Evolutionary conservation across 2,329 filamentous ascomycete genomes (phyloP), one percentile per base, ranked within the genome.

Genomic region (Pestalotiopsis sp.): DNA sequence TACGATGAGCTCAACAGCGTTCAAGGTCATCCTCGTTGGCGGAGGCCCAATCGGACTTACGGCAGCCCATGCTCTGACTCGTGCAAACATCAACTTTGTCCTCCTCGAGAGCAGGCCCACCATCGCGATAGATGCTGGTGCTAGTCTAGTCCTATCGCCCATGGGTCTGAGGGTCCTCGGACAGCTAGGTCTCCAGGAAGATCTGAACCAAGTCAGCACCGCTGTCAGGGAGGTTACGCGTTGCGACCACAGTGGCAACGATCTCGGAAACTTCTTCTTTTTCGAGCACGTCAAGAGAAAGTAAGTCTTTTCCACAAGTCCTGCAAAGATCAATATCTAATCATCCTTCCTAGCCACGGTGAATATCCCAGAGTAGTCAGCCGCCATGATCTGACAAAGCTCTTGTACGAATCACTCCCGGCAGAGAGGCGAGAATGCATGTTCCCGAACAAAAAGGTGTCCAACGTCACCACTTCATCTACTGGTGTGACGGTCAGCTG

Each of bases 361-460:
- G 68, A 70, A 2, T 48, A 58, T 0, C 69, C 74, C 1, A 58
- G 71, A 0, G 78, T 77, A 10, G 65, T 82, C 20, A 79, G 81
- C 62, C 77, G 81, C 1, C 76, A 76, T 22, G 72, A 79, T 7
- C 71, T 83, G 9, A 74, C 80, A 5, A 70, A 74, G 7, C 67
- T 72, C 3, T 73, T 83, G 0, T 78, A 78, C 68, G 69, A 76
- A 0, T 70, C 72, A 6, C 72, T 81, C 4, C 69, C 77, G 0
- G 68, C 74, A 1, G 66, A 70, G 0, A 64, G 65, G 22, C 75
- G 76, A 24, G 71, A 72, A 7, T 77, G 74, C 57, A 68, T 81
- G 9, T 26, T 59, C 11, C 26, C 64, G 4, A 66, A 66, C 64
- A 66, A 66, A 38, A 39, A 66, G 24, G 65, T 69, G 20, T 24